Base-by-base conservation (phyloP, 768 basidiomycete species). In the Pisolithus microcarpus region DNA sequence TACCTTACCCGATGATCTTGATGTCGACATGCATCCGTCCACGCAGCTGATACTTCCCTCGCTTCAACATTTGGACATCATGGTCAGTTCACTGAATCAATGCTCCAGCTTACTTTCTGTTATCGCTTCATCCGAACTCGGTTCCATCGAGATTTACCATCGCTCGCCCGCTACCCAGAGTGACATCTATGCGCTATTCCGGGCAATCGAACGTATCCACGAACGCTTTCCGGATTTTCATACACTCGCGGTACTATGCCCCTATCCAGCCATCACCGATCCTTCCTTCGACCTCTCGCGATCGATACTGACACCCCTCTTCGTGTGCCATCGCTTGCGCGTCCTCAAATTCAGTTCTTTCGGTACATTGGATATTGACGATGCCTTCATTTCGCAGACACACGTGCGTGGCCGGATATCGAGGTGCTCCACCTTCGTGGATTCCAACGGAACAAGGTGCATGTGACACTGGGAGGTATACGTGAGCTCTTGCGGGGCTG, bases 361-460 rank as follows among this genome's bases (percentile, higher is more conserved):
- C 0, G 65, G 66, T 11, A 58, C 56, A 36, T 53, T 68, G 16
- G 56, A 61, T 30, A 52, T 68, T 13, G 59, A 66, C 24, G 62
- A 66, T 28, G 54, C 39, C 2, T 66, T 66, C 48, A 34, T 66
- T 37, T 54, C 47, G 7, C 53, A 60, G 8, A 66, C 0, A 66
- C 59, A 18, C 49, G 39, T 11, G 66, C 65, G 1, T 66, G 65
- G 65, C 56, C 59, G 10, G 23, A 44, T 3, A 50, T 66, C 16
- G 61, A 61, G 18, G 63, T 61, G n/a, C 49, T 66, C 1, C 56
- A 58, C 31, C 58, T 67, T 42, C 59, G 60, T 15, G 61, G 65
- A 23, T 54, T 66, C 38, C 59, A 64, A n/a, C 66, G 66, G 65
- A 55, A 1, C 51, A 53, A 10, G 51, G 37, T 26, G 43, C 53